Evolutionary conservation across 805 yeast genomes (phyloP), one percentile per base, ranked within the genome.

Genomic region (Yarrowia porcina): DNA sequence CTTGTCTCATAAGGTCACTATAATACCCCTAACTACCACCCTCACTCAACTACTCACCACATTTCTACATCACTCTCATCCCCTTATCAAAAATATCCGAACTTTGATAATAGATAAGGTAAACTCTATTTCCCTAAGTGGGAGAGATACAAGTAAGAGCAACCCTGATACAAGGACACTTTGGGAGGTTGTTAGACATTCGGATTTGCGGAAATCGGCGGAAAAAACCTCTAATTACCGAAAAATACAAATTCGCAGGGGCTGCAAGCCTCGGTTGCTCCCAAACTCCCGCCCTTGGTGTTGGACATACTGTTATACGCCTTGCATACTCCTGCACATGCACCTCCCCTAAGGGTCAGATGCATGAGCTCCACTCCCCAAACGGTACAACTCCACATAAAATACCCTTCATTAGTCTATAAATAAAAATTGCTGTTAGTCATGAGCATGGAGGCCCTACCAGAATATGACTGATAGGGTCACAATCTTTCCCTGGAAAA

Each of bases 21-120:
- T n/a, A 25, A 25, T 5, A 25, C 28, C 28, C 28, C 28, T 8
- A 25, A 25, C 28, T 25, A 5, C 28, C 28, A 5, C 28, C 28
- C 4, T 5, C 28, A 25, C 28, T 25, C 28, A 21, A n/a, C 25
- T 10, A 12, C 11, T 13, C 7, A 13, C 5, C 13, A 15, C 7
- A 23, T 10, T 13, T 15, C 13, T n/a, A n/a, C n/a, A n/a, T n/a
- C 17, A 11, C 28, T 17, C 5, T 21, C 44, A 12, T 15, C 44
- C n/a, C 12, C 21, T 18, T 35, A n/a, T 35, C 11, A 8, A 6
- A n/a, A n/a, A 35, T 8, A 5, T 18, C 15, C 25, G 10, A 47
- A 47, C 54, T 12, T 11, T 47, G 54, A 47, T 47, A 47, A 18
- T 63, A 54, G 61, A 36, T 61, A 61, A 36, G 9, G 9, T 18